phyloP scores from a whole-genome alignment of 495 filamentous ascomycete genomes.

The Penicillium argentinense region DNA sequence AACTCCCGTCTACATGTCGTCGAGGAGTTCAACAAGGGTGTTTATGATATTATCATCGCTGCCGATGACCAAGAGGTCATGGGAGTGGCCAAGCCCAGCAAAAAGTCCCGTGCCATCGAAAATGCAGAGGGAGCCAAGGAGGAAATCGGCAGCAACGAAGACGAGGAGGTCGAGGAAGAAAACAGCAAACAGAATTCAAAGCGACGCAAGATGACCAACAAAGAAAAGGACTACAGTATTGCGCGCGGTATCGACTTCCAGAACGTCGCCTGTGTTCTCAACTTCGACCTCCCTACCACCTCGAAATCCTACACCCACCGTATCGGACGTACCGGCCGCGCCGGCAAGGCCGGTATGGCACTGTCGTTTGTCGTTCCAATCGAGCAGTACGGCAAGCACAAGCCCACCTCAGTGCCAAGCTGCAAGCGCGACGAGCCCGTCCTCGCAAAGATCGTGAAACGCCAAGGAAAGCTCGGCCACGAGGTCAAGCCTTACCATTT shows the following conservation, averaged over 20 bases:
- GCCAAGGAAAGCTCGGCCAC: constrained; percentile 70
- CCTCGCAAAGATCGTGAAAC: constrained; percentile 67
- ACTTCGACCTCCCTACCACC: constrained; percentile 89
- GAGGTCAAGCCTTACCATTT: constrained; percentile 88
- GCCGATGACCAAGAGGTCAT: constrained; percentile 89
- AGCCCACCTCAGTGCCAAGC: constrained; percentile 71
- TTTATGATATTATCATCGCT: constrained; percentile 97
- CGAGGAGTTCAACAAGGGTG: constrained; percentile 92
- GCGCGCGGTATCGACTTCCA: constrained; percentile 96
- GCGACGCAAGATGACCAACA: constrained; percentile 57
- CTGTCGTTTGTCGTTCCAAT: constrained; percentile 89
- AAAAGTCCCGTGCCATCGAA: constrained; percentile 28
- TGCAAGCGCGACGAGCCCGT: constrained; percentile 81
- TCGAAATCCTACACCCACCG: constrained; percentile 95
- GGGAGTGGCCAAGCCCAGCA: constrained; percentile 50
- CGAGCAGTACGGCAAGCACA: constrained; percentile 81
- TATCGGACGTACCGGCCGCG: constrained; percentile 89
- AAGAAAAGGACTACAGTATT: constrained; percentile 85
- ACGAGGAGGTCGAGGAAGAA: constrained; percentile 28
- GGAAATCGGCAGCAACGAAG: constrained; percentile 32
- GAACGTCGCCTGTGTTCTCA: constrained; percentile 90
- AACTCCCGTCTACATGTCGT: constrained; percentile 92
- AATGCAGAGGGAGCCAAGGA: constrained; percentile 22
- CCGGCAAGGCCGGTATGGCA: constrained; percentile 86
- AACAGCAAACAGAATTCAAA: constrained; percentile 44